phyloP scores from a whole-genome alignment of 2,329 filamentous ascomycete genomes.

The Plenodomus lindquistii region DNA sequence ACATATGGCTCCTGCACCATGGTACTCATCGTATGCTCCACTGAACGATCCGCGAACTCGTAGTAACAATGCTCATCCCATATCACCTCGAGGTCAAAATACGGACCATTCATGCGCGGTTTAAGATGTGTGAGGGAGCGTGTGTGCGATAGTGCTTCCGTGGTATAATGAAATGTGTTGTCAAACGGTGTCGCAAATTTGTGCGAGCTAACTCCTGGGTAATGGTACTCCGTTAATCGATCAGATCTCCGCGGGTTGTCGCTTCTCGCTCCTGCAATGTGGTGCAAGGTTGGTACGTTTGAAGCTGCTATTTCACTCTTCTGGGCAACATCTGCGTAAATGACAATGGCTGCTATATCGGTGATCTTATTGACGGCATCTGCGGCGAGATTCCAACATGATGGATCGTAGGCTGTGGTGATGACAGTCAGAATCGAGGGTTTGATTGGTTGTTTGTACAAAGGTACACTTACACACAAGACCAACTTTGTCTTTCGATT shows the following conservation, averaged over 20 bases:
- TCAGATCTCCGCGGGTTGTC: constrained; percentile 11
- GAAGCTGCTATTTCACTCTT: constrained; percentile 6
- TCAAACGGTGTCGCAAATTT: constrained; percentile 60
- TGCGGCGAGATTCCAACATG: constrained; percentile 12
- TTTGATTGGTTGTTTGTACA: too few species aligned
- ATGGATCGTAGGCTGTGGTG: constrained; percentile 9
- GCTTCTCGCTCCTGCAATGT: constrained; percentile 29
- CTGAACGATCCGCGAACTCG: constrained; percentile 68
- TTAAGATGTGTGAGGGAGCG: constrained; percentile 67
- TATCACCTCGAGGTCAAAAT: constrained; percentile 72
- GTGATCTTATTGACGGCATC: constrained; percentile 2
- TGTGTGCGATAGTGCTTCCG: constrained; percentile 65
- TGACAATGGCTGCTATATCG: constrained; percentile 5
- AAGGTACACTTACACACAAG: constrained; percentile 5
- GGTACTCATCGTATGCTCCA: constrained; percentile 73
- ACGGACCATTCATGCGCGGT: constrained; percentile 61
- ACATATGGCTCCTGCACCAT: constrained; percentile 79
- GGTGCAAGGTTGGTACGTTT: constrained; percentile 10
- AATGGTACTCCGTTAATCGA: constrained; percentile 42
- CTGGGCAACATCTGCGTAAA: constrained; percentile 7
- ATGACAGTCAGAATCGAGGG: background rate
- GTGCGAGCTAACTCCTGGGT: constrained; percentile 50
- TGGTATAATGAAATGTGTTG: constrained; percentile 45
- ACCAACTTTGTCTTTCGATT: constrained; percentile 10
- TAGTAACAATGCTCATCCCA: constrained; percentile 76